These are phyloP conservation scores for Capronia epimyces DNA, from an alignment of 2,329 filamentous ascomycete species.

Conservation along the genomic window DNA sequence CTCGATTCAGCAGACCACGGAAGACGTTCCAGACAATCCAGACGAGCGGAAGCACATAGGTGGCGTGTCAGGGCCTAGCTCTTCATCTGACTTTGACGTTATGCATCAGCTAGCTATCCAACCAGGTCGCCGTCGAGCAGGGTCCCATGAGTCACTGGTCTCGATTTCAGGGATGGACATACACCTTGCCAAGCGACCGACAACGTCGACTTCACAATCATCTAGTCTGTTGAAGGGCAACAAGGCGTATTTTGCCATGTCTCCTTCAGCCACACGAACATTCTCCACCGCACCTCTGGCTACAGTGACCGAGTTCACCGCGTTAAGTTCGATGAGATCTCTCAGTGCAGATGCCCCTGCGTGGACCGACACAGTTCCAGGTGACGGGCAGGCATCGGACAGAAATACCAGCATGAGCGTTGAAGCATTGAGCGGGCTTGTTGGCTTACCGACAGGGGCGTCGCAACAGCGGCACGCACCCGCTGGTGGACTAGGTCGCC, in stretches of 20 bases:
- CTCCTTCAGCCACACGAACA: slow-evolving; percentile 29
- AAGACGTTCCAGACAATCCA: not conserved
- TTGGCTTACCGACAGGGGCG: slow-evolving; percentile 16
- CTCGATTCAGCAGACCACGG: not conserved
- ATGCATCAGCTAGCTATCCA: slow-evolving; percentile 6
- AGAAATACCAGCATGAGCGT: slow-evolving; percentile 20
- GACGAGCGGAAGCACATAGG: not conserved
- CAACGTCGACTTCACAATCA: slow-evolving; percentile 57
- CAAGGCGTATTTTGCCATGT: slow-evolving; percentile 25
- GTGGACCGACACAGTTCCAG: not conserved
- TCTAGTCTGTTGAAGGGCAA: slow-evolving; percentile 21
- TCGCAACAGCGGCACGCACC: slow-evolving; percentile 26
- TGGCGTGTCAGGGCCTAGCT: not conserved
- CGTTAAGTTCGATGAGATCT: slow-evolving; percentile 42
- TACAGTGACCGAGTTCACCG: slow-evolving; percentile 52
- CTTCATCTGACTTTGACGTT: slow-evolving; percentile 1
- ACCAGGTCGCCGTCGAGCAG: slow-evolving; percentile 52
- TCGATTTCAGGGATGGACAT: slow-evolving; percentile 86
- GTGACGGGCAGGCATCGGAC: not conserved
- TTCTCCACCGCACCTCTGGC: slow-evolving; percentile 41
- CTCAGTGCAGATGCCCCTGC: slow-evolving; percentile 6
- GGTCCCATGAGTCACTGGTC: slow-evolving; percentile 83
- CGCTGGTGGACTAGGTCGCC: slow-evolving; percentile 43
- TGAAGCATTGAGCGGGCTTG: slow-evolving; percentile 26
- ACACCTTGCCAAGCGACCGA: slow-evolving; percentile 71